Evolutionary conservation across 306 rosid genomes (phyloP), one percentile per base, ranked within the genome.

Genomic region (Prosopis cineraria): DNA sequence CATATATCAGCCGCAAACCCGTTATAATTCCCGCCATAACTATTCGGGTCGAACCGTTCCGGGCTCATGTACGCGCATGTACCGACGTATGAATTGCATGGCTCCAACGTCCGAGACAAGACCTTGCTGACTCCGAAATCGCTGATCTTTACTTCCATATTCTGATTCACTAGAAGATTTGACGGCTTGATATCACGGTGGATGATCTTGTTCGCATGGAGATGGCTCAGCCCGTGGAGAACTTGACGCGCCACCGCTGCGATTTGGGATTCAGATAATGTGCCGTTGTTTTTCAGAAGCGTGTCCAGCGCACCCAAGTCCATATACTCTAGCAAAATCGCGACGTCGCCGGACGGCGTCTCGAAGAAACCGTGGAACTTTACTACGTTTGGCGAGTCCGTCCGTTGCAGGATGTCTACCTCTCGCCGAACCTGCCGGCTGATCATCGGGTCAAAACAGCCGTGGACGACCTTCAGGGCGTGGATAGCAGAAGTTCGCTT

Each of bases 31-130:
- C 97, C 98, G 45, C 96, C 98, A 41, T 84, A 87, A 0, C 80
- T 81, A 3, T 92, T 90, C 8, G 97, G 96, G 89, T 94, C 93
- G 72, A 94, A 92, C 68, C 96, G 84, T 25, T 94, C 97, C 0
- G 98, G 98, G 73, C 98, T 94, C 98, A 94, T 94, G 81, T 94
- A 94, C 1, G 98, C 97, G 59, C 96, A 92, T 40, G 98, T 94
- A 7, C 98, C 97, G 2, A 92, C 96, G 48, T 90, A 92, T 0
- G 97, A 90, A 62, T 89, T 92, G 17, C 98, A 94, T 22, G 89
- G 79, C 58, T 94, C 96, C 20, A 92, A 74, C 13, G 88, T 78
- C 20, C 96, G 80, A 73, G 89, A 82, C 93, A 94, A 78, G 59
- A 90, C 70, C 6, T 94, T 90, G 71, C 98, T 89, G 0, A 94